Evolutionary conservation across 306 rosid species (phyloP).

Genomic region (Trifolium fragiferum): DNA sequence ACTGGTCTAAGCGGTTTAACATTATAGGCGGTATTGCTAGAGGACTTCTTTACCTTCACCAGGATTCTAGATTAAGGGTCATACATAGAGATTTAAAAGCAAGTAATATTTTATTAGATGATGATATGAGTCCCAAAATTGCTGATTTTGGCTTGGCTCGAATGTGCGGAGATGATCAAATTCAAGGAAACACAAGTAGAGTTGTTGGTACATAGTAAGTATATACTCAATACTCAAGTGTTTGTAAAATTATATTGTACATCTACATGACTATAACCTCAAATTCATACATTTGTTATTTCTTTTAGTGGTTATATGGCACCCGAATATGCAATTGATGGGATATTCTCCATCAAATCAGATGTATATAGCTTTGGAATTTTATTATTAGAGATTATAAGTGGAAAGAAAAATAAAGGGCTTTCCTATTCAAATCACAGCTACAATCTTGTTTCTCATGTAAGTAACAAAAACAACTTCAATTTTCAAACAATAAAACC

Average conservation of each 20-base stretch:
- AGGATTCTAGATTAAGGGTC: constrained; percentile 37
- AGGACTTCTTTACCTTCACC: constrained; percentile 28
- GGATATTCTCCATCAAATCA: constrained; percentile 26
- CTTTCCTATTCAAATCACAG: background rate
- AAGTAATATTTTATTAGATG: background rate
- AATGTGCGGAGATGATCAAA: constrained; percentile 32
- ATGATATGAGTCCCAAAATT: constrained; percentile 24
- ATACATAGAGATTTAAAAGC: no score
- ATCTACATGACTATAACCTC: background rate
- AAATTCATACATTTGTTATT: background rate
- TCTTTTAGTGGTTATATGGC: no score
- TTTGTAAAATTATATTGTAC: background rate
- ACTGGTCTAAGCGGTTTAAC: no score
- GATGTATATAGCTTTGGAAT: constrained; percentile 28
- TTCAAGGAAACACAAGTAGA: constrained; percentile 16
- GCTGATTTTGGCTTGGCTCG: constrained; percentile 34
- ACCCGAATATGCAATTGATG: background rate
- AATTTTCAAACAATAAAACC: background rate
- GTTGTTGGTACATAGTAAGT: constrained; percentile 41
- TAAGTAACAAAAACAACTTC: constrained; percentile 7
- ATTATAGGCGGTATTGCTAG: constrained; percentile 16
- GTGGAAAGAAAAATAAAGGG: constrained; percentile 11
- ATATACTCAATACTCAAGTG: no score
- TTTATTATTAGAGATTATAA: background rate
- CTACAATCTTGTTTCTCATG: constrained; percentile 7